These are phyloP conservation scores for Collybia sordida DNA, from an alignment of 768 basidiomycete species.

Conservation along the genomic window DNA sequence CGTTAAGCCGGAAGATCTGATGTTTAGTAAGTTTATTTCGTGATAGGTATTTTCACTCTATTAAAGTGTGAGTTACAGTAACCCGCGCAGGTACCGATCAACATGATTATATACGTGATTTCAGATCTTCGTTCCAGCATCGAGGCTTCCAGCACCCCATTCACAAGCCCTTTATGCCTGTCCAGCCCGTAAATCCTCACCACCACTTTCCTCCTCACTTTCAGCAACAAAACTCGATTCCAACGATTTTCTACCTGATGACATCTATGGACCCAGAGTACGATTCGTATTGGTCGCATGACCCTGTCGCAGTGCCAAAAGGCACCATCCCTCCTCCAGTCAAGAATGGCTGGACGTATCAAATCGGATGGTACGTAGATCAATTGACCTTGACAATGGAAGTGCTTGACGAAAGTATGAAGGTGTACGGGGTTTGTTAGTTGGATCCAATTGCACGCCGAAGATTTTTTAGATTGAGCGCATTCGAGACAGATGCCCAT, in stretches of 20 bases:
- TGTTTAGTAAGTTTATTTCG: conserved; percentile 33
- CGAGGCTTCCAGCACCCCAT: conserved; percentile 3
- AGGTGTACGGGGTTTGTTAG: conserved; percentile 9
- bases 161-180: no score
- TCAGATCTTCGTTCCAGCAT: conserved; percentile 7
- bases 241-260: conserved; percentile 41
- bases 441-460: conserved; percentile 18
- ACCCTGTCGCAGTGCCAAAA: conserved; percentile 10
- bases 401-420: no score
- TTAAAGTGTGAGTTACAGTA: conserved; percentile 22
- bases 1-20: conserved; percentile 40
- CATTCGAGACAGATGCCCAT: not conserved
- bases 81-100: conserved; percentile 36
- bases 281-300: conserved; percentile 38
- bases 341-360: conserved; percentile 17
- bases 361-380: conserved; percentile 19
- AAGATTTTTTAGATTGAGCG: conserved; percentile 16
- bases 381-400: no score
- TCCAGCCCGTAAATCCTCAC: not conserved
- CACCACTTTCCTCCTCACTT: not conserved
- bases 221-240: conserved; percentile 23
- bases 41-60: no score
- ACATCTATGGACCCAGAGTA: conserved; percentile 32
- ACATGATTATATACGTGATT: no score
- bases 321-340: conserved; percentile 8